Evolutionary conservation across 2,329 filamentous ascomycete genomes (phyloP).

Genomic region (Ophiostoma himal-ulmi): DNA sequence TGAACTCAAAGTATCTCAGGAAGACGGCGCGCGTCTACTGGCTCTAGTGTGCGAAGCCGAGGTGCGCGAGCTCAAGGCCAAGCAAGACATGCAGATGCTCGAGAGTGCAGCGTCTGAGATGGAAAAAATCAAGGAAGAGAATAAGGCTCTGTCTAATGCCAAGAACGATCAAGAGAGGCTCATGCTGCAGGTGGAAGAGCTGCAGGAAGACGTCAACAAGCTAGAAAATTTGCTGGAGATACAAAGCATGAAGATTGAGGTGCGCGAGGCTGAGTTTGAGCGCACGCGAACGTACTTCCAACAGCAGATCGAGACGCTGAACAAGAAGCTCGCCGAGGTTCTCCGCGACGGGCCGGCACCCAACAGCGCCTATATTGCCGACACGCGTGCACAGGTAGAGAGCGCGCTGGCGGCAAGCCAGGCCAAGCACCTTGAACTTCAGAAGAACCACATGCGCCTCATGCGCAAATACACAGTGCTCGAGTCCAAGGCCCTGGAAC

Average conservation of each 20-base stretch:
- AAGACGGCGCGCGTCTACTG: conserved; percentile 59
- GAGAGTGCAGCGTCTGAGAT: conserved; percentile 55
- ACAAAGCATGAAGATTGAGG: conserved; percentile 52
- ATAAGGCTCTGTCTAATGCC: conserved; percentile 54
- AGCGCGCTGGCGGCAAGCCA: conserved; percentile 46
- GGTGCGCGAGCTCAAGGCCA: conserved; percentile 57
- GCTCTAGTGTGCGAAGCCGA: conserved; percentile 63
- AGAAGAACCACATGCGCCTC: conserved; percentile 46
- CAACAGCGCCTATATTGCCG: conserved; percentile 15
- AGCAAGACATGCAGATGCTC: conserved; percentile 44
- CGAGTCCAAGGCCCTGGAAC: conserved; percentile 35
- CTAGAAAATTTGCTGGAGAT: conserved; percentile 55
- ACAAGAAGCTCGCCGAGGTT: conserved; percentile 40
- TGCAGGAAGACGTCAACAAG: conserved; percentile 55
- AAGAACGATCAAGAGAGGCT: conserved; percentile 50
- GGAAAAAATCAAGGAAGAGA: conserved; percentile 52
- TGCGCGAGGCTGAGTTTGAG: conserved; percentile 44
- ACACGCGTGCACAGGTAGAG: conserved; percentile 39
- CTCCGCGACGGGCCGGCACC: conserved; percentile 17
- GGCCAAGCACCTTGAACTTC: conserved; percentile 49
- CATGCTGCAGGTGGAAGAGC: conserved; percentile 55
- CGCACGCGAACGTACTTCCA: conserved; percentile 42
- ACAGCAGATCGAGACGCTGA: conserved; percentile 44
- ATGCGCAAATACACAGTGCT: conserved; percentile 48
- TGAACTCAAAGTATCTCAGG: conserved; percentile 52